Evolutionary conservation across 805 yeast genomes (phyloP).

Genomic region (Wickerhamiella hasegawae): DNA sequence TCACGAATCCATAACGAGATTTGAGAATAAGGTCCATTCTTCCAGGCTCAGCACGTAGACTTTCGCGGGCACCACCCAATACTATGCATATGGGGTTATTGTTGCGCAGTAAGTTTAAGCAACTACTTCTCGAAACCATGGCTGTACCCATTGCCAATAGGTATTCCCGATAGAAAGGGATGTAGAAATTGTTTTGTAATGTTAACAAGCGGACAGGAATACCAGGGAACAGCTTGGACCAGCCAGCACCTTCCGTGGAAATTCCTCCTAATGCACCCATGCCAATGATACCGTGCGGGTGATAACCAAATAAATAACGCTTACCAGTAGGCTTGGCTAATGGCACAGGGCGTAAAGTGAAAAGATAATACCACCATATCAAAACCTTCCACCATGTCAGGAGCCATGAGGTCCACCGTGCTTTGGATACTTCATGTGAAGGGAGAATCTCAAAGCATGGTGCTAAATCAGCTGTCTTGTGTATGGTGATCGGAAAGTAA

Average conservation of each 20-base stretch:
- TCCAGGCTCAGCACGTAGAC: constrained; percentile 48
- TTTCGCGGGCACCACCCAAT: constrained; percentile 92
- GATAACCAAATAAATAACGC: constrained; percentile 77
- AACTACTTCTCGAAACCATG: constrained; percentile 63
- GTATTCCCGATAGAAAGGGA: constrained; percentile 86
- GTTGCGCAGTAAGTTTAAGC: constrained; percentile 42
- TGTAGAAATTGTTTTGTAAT: constrained; percentile 59
- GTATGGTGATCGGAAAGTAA: constrained; percentile 67
- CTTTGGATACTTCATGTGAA: not conserved
- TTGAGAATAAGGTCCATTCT: constrained; percentile 51
- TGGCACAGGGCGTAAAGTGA: constrained; percentile 1
- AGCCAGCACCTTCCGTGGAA: constrained; percentile 66
- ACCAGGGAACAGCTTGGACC: constrained; percentile 62
- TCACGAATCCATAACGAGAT: constrained; percentile 76
- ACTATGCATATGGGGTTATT: constrained; percentile 75
- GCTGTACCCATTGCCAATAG: constrained; percentile 66
- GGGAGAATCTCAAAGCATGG: constrained; percentile 45
- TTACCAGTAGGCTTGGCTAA: constrained; percentile 26
- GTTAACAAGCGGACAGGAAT: constrained; percentile 69
- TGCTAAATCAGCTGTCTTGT: constrained; percentile 48
- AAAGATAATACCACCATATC: constrained; percentile 7
- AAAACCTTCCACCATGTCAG: constrained; percentile 1
- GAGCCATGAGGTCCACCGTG: not conserved
- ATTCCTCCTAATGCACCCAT: constrained; percentile 78
- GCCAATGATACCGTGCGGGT: constrained; percentile 93